phyloP scores from a whole-genome alignment of 441 rosid genomes.

The Adansonia gregorii region DNA sequence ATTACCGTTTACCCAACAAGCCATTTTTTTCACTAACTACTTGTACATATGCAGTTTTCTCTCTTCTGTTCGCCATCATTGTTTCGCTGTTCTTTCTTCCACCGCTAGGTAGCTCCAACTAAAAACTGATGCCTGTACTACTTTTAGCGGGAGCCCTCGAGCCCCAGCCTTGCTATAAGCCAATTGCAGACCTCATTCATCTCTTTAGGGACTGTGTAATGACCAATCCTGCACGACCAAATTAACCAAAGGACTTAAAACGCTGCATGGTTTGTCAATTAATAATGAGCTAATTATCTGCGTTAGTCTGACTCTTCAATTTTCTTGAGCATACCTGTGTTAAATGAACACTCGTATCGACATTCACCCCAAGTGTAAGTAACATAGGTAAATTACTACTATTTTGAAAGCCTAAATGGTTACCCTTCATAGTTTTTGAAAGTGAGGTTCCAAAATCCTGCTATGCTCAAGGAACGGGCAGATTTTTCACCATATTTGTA shows the following conservation, averaged over 20 bases:
- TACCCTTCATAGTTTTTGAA: slow-evolving; percentile 83
- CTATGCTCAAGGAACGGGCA: slow-evolving; percentile 52
- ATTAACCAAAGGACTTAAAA: neutral
- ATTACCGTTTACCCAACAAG: slow-evolving; percentile 35
- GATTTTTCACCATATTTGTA: slow-evolving; percentile 77
- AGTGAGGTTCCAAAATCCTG: slow-evolving; percentile 67
- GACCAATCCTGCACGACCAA: slow-evolving; percentile 73
- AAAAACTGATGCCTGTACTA: slow-evolving; percentile 24
- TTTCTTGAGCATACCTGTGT: no score
- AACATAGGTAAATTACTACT: neutral
- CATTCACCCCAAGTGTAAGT: no score
- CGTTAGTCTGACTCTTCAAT: no score
- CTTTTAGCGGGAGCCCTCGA: slow-evolving; percentile 57
- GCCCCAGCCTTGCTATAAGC: slow-evolving; percentile 71
- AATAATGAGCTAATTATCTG: neutral
- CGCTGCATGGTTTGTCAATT: neutral
- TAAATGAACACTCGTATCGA: no score
- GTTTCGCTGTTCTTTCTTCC: slow-evolving; percentile 35
- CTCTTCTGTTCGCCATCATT: slow-evolving; percentile 35
- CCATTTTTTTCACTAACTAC: slow-evolving; percentile 42
- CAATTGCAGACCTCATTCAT: slow-evolving; percentile 84
- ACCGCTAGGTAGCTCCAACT: slow-evolving; percentile 33
- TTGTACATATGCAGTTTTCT: slow-evolving; percentile 28
- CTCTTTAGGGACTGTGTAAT: slow-evolving; percentile 86
- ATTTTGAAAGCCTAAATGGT: neutral